A percentile compares a stretch with the other conserved stretches of the same genome.
These are phyloP conservation scores for Bothriochloa decipiens DNA, from an alignment of 176 grass and related monocot species.

Conservation along the genomic window DNA sequence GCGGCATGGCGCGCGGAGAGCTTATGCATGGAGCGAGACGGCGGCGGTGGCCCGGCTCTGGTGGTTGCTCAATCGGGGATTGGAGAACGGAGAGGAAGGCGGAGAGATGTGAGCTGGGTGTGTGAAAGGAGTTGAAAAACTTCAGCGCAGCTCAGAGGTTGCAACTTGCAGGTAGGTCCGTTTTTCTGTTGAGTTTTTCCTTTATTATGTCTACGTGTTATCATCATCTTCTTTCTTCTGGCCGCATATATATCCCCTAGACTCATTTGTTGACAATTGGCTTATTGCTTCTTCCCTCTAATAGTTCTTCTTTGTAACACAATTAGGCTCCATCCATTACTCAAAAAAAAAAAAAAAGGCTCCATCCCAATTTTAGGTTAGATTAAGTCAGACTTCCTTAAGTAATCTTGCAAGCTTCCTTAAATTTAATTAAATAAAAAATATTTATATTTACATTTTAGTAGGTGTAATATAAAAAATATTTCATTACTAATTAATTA, in stretches of 20 bases:
- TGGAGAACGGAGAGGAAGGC: not conserved
- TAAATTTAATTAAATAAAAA: not conserved
- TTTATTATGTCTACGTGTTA: not conserved
- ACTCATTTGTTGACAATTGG: not conserved
- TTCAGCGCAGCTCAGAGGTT: not conserved
- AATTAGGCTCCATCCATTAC: too few species aligned
- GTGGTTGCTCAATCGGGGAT: not conserved
- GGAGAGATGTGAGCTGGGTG: not conserved
- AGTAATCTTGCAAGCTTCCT: not conserved
- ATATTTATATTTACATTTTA: not conserved
- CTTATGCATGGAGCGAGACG: constrained; percentile 7
- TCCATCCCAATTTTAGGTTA: not conserved
- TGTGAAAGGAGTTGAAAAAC: not conserved
- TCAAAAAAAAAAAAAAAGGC: too few species aligned
- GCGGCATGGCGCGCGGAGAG: constrained; percentile 51
- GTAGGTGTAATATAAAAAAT: not conserved
- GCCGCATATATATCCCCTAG: not conserved
- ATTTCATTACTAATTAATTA: not conserved
- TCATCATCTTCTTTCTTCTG: not conserved
- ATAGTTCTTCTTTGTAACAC: too few species aligned
- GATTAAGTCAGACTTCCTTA: not conserved
- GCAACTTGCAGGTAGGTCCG: constrained; percentile 32
- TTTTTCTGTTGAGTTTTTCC: not conserved
- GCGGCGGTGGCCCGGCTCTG: not conserved
- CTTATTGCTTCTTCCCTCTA: too few species aligned